Percentiles rank a stretch among this genome's conserved stretches.
Conservation (phyloP, 2,329 filamentous ascomycete species). For the Lasiodiplodia gonubiensis region DNA sequence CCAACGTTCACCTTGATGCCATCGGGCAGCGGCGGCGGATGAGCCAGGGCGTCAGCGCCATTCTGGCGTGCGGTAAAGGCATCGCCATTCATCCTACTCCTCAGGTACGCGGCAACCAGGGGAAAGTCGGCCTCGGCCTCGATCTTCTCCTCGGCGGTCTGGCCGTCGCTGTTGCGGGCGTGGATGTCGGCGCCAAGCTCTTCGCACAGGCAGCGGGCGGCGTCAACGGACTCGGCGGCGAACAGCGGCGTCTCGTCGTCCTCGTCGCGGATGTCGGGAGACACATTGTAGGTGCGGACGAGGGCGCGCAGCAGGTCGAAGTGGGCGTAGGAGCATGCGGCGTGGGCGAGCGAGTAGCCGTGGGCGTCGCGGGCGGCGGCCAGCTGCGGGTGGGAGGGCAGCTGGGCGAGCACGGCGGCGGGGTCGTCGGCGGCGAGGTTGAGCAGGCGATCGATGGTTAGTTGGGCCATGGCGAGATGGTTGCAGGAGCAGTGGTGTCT, state of each 20-base stretch:
- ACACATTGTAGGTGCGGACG: slow-evolving; percentile 77
- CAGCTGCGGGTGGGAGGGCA: slow-evolving; percentile 75
- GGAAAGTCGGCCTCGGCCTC: slow-evolving; percentile 78
- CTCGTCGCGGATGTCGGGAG: slow-evolving; percentile 83
- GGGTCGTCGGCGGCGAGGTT: slow-evolving; percentile 79
- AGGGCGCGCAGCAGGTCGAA: slow-evolving; percentile 77
- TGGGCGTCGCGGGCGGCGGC: slow-evolving; percentile 84
- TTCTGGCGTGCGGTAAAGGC: slow-evolving; percentile 26
- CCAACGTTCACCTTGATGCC: slow-evolving; percentile 80
- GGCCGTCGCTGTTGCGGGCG: slow-evolving; percentile 72
- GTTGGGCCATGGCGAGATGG: slow-evolving; percentile 36
- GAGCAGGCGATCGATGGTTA: slow-evolving; percentile 54
- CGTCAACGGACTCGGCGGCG: slow-evolving; percentile 80
- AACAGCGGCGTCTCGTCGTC: slow-evolving; percentile 95
- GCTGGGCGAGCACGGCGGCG: slow-evolving; percentile 72
- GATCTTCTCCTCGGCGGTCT: slow-evolving; percentile 83
- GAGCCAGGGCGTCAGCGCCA: slow-evolving; percentile 37
- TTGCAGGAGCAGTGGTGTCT: neutral
- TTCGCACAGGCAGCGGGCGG: slow-evolving; percentile 80
- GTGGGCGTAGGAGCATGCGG: slow-evolving; percentile 91
- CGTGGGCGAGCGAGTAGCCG: slow-evolving; percentile 93
- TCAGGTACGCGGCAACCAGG: slow-evolving; percentile 74
- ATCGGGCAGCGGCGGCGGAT: slow-evolving; percentile 70
- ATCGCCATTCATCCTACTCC: slow-evolving; percentile 36
- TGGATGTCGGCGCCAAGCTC: slow-evolving; percentile 75